Percentiles rank a stretch among this genome's conserved stretches.
These are phyloP conservation scores for Tetracladium maxilliforme DNA, from an alignment of 2,329 filamentous ascomycete genomes.

Conservation along the genomic window DNA sequence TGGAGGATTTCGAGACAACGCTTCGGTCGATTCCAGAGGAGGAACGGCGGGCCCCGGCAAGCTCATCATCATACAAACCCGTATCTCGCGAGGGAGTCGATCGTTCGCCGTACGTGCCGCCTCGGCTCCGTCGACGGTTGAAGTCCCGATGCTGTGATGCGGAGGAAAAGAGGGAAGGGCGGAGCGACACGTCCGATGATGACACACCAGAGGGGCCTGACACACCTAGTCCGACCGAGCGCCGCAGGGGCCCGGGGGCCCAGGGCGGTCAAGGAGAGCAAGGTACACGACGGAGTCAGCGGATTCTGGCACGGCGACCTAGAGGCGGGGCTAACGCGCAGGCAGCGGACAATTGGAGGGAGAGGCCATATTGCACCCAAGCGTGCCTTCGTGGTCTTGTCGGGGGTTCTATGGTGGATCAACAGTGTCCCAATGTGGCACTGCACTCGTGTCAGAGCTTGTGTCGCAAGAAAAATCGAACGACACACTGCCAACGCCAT, in stretches of 20 bases:
- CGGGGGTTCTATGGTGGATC: no score
- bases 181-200: background rate
- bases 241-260: no score
- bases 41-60: background rate
- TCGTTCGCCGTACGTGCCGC: background rate
- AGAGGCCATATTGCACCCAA: conserved; percentile 20
- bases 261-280: background rate
- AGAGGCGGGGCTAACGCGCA: background rate
- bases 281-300: background rate
- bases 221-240: background rate
- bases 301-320: background rate
- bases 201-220: background rate
- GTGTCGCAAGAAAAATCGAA: no score
- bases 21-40: background rate
- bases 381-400: conserved; percentile 21
- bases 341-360: background rate
- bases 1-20: background rate
- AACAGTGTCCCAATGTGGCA: no score
- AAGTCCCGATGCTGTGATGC: background rate
- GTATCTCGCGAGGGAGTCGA: background rate
- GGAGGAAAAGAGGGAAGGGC: background rate
- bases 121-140: background rate
- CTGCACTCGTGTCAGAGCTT: no score
- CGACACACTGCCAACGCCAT: no score
- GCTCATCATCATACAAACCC: background rate